Evolutionary conservation across 139 green algal species (phyloP), one percentile per base, ranked within the genome.

Genomic region (Chlamydomonas urium): DNA sequence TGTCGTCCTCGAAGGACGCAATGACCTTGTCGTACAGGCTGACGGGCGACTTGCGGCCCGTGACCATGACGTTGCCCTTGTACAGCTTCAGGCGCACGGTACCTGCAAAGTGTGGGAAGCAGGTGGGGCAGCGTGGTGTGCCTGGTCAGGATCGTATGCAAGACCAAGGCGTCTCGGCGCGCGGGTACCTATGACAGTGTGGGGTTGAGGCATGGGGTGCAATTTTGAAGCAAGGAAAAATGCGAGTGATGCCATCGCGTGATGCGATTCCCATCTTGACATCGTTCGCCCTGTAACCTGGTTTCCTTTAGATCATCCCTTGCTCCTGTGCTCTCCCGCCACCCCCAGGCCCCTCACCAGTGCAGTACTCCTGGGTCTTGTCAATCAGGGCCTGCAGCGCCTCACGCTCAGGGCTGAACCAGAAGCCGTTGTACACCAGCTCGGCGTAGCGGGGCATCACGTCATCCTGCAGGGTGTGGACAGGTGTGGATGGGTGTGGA

Each of bases 1-100:
- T 87, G 76, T 98, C 94, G 71, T 99, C 93, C 87, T 99, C 94
- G 78, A 99, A 99, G 1, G 92, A 96, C 1, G 91, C 88, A 26
- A 99, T 90, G 59, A 94, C 89, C 65, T 76, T 72, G 70, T 90
- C 90, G 48, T 97, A 91, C 50, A 93, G 59, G 48, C 74, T 84
- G 80, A 73, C 85, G 34, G 78, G 81, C 60, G 70, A 80, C 80
- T 88, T 88, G 72, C 85, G 83, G 50, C 85, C 85, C n/a, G 72
- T 60, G 14, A 89, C 74, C 4, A 57, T 83, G 8, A 84, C 76
- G 70, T 86, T 90, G 71, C 85, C 84, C 83, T 97, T 98, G 88
- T 96, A 97, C 50, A 97, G 87, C 88, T 98, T 97, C 6, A 97
- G 57, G 23, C 88, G 82, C 24, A 97, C 90, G n/a, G 81, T 88